A percentile compares a stretch with the other conserved stretches of the same genome.
Evolutionary conservation across 352 stramenopile genomes (phyloP).

Genomic region (Saprolegnia diclina): DNA sequence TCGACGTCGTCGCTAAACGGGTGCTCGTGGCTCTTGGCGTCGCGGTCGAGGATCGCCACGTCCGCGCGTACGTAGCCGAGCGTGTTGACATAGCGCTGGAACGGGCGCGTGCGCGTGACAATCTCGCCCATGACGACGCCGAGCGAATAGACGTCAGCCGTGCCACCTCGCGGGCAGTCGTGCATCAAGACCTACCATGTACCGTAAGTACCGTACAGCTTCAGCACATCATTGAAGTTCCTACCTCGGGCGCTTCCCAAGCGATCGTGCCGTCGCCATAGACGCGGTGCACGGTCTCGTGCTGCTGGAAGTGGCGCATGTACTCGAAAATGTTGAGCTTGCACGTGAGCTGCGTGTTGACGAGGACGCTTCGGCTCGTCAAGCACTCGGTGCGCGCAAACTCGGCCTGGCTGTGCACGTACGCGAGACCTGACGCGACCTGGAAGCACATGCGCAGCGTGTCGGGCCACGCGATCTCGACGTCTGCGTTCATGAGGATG

Average conservation of each 20-base stretch:
- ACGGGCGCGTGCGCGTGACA: slow-evolving; percentile 10
- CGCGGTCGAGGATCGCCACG: slow-evolving; percentile 12
- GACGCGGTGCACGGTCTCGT: not conserved
- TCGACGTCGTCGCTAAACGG: slow-evolving; percentile 1
- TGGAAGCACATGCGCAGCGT: slow-evolving; percentile 68
- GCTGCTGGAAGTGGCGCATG: not conserved
- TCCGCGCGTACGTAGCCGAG: slow-evolving; percentile 1
- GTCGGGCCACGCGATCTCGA: slow-evolving; percentile 44
- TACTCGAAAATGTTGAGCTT: slow-evolving; percentile 23
- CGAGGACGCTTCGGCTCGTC: slow-evolving; percentile 18
- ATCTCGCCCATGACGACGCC: slow-evolving; percentile 20
- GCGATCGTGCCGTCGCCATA: slow-evolving; percentile 11
- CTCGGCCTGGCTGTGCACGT: slow-evolving; percentile 44
- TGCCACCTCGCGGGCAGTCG: slow-evolving; percentile 1
- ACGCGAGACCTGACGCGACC: slow-evolving; percentile 53
- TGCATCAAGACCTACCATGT: slow-evolving; percentile 11
- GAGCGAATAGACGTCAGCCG: slow-evolving; percentile 20
- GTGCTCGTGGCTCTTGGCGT: not conserved
- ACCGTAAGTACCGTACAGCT: too few species aligned
- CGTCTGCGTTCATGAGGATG: slow-evolving; percentile 47
- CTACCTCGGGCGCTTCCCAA: slow-evolving; percentile 15
- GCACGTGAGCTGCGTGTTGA: slow-evolving; percentile 13
- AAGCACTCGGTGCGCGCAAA: slow-evolving; percentile 3
- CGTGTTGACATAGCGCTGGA: not conserved
- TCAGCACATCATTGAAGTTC: too few species aligned